phyloP scores from a whole-genome alignment of 768 basidiomycete genomes.

The Boletellus emodensis region DNA sequence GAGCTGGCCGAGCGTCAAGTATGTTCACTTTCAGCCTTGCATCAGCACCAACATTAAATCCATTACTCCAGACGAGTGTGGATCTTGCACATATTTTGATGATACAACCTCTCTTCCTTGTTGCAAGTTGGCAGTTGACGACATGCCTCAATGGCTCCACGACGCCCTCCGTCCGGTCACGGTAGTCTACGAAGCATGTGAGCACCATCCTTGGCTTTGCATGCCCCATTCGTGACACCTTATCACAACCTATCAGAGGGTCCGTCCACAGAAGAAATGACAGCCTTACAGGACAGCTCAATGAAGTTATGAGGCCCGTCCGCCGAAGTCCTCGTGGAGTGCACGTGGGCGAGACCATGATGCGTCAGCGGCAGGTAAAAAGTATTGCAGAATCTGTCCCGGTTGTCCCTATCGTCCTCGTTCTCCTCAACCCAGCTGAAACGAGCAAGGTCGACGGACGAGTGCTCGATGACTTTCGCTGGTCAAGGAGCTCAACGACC shows the following conservation, averaged over 20 bases:
- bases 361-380: neutral
- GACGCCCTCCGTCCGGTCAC: neutral
- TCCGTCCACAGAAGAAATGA: neutral
- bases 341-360: neutral
- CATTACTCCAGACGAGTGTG: neutral
- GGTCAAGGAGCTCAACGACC: conserved; percentile 28
- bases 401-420: too few relatives aligned
- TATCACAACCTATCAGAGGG: neutral
- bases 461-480: conserved; percentile 18
- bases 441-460: conserved; percentile 23
- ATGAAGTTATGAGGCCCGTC: neutral
- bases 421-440: neutral
- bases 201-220: neutral
- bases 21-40: too few relatives aligned
- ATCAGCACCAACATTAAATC: neutral
- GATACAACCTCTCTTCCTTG: neutral
- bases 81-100: neutral
- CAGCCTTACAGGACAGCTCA: too few relatives aligned
- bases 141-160: neutral
- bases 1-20: too few relatives aligned
- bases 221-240: neutral
- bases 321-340: neutral
- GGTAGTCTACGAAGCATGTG: conserved; percentile 1
- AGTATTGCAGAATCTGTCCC: too few relatives aligned
- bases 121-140: neutral